Evolutionary conservation across 306 rosid species (phyloP).

Genomic region (Arachis hypogaea): DNA sequence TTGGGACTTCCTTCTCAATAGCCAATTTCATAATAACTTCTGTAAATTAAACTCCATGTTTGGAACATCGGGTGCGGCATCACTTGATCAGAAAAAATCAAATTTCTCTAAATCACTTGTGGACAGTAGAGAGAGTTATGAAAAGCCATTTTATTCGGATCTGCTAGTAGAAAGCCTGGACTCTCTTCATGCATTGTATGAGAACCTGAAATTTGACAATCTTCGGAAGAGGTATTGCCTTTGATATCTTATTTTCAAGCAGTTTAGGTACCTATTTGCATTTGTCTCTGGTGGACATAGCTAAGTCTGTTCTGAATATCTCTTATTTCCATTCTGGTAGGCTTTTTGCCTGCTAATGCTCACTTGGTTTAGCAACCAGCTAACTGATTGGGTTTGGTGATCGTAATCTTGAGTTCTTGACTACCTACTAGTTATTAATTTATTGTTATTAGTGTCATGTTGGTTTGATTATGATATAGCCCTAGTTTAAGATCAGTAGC

Average conservation of each 20-base stretch:
- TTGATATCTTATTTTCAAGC: neutral
- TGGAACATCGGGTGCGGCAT: constrained; percentile 47
- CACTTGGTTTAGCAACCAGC: constrained; percentile 22
- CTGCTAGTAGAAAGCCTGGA: constrained; percentile 69
- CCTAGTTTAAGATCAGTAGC: neutral
- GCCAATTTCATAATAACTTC: constrained; percentile 76
- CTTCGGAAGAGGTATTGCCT: constrained; percentile 79
- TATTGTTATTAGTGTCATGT: constrained; percentile 24
- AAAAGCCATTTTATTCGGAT: constrained; percentile 58
- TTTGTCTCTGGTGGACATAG: neutral
- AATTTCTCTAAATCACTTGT: constrained; percentile 37
- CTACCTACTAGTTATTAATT: neutral
- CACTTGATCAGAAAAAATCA: constrained; percentile 48
- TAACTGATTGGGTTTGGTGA: constrained; percentile 34
- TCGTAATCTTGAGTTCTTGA: constrained; percentile 9
- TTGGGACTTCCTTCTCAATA: constrained; percentile 84
- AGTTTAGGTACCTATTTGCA: constrained; percentile 6
- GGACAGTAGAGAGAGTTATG: constrained; percentile 44
- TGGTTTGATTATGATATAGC: constrained; percentile 13
- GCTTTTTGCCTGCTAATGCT: constrained; percentile 10
- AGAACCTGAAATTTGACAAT: constrained; percentile 82
- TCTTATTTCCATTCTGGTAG: constrained; percentile 9
- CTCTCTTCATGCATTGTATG: constrained; percentile 94
- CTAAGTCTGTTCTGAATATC: neutral
- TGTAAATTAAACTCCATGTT: constrained; percentile 57